Evolutionary conservation across 106 monocot genomes (phyloP).

Genomic region (Dioscorea dumetorum): DNA sequence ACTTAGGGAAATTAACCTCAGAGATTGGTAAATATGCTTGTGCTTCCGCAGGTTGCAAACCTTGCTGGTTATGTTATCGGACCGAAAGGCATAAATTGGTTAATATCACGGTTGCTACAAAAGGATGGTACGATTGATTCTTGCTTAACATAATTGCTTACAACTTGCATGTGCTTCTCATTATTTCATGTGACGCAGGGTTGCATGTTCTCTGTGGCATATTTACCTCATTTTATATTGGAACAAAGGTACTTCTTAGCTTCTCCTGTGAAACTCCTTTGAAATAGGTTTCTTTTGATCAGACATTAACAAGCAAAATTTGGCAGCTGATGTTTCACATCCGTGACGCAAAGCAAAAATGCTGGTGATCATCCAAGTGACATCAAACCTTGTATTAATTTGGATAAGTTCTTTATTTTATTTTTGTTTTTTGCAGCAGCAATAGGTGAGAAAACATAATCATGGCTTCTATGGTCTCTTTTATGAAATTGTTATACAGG

Average conservation of each 20-base stretch:
- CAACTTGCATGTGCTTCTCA: background rate
- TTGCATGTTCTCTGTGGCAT: slow-evolving; percentile 45
- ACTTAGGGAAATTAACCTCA: no score
- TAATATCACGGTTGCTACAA: slow-evolving; percentile 55
- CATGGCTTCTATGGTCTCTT: background rate
- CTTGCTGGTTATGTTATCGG: slow-evolving; percentile 89
- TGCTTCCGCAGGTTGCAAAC: slow-evolving; percentile 57
- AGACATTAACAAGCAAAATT: background rate
- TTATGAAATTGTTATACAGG: background rate
- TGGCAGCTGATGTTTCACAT: slow-evolving; percentile 92
- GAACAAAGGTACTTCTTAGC: slow-evolving; percentile 55
- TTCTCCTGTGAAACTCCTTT: background rate
- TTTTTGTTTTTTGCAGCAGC: background rate
- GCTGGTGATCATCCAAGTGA: background rate
- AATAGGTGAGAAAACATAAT: background rate
- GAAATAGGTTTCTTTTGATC: background rate
- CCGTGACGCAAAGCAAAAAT: slow-evolving; percentile 39
- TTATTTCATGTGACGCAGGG: slow-evolving; percentile 29
- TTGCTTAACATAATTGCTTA: background rate
- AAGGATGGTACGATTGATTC: slow-evolving; percentile 44
- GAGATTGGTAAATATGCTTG: background rate
- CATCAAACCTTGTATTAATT: background rate
- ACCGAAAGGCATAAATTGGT: slow-evolving; percentile 56
- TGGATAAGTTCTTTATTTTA: no score
- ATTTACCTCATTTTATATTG: slow-evolving; percentile 77